Conservation (phyloP, 306 rosid species). For the Medicago truncatula region DNA sequence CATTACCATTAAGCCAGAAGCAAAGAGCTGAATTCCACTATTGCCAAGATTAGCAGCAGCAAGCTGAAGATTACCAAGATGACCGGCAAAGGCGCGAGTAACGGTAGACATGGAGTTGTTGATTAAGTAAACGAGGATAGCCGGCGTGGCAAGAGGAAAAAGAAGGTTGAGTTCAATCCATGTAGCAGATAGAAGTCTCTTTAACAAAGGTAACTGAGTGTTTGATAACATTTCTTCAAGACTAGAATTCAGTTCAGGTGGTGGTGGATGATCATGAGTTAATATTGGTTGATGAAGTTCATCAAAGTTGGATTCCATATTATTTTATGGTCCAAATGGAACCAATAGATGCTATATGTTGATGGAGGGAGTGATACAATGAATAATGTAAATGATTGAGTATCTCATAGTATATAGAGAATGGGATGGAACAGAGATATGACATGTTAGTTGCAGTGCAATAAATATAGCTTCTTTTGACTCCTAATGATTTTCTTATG, state of each 20-base stretch:
- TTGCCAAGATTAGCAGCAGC: conserved; percentile 3
- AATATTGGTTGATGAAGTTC: background rate
- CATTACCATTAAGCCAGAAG: background rate
- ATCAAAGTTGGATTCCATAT: background rate
- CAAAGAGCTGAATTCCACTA: background rate
- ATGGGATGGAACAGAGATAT: too few species aligned
- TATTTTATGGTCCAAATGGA: too few species aligned
- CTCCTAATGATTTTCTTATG: background rate
- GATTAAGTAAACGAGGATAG: background rate
- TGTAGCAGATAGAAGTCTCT: background rate
- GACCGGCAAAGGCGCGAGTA: background rate
- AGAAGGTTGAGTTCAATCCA: background rate
- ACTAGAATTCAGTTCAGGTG: background rate
- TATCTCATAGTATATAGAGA: too few species aligned
- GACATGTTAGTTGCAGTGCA: too few species aligned
- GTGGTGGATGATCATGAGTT: background rate
- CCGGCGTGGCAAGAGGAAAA: background rate
- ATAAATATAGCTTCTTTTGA: too few species aligned
- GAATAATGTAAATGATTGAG: background rate
- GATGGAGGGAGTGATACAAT: background rate
- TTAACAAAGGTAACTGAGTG: background rate
- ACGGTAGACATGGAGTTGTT: background rate
- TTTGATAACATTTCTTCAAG: background rate
- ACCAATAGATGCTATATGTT: too few species aligned
- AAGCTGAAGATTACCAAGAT: background rate